Base-by-base conservation (phyloP, 331 rosid genomes). In the Erythrophleum ivorense region DNA sequence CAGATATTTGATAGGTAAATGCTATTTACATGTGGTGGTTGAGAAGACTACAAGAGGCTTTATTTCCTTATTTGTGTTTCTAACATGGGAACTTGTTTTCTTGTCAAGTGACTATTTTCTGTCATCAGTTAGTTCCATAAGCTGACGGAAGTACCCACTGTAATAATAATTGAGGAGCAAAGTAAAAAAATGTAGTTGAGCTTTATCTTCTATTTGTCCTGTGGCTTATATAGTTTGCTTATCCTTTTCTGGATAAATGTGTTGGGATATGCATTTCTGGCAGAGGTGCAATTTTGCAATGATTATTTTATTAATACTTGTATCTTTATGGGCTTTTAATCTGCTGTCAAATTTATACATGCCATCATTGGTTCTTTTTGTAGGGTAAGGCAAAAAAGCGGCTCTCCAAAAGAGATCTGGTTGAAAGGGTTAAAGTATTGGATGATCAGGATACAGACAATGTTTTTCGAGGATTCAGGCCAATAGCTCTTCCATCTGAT, bases 311-410 rank as follows among this genome's bases (percentile, higher is more conserved):
- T 46, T 2, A 49, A 24, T 29, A 71, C 54, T 9, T 67, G n/a
- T 46, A 40, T 66, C 72, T 58, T 31, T 48, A 45, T 71, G 45
- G 29, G 9, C 14, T 46, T 45, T 4, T 46, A n/a, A 46, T 80
- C 46, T 31, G 40, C 9, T 34, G 41, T 71, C 71, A 82, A 78
- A 41, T 46, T 54, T 69, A 63, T 71, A 9, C 67, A 34, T 16
- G 24, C 79, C 49, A 43, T 71, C 31, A 31, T 45, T 71, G 76
- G 66, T 53, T 78, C 58, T 84, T 75, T 54, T 69, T 87, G 72
- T 80, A 92, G 97, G 88, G 89, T 66, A 88, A 81, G 84, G 86
- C 85, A 84, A 90, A 87, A 84, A 91, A 72, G 86, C 88, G 94
- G 84, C 95, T 95, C 77, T 45, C 92, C 50, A 89, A 5, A 88